These are phyloP conservation scores for Capsella bursapastoris DNA, from an alignment of 345 rosid species.

Conservation along the genomic window DNA sequence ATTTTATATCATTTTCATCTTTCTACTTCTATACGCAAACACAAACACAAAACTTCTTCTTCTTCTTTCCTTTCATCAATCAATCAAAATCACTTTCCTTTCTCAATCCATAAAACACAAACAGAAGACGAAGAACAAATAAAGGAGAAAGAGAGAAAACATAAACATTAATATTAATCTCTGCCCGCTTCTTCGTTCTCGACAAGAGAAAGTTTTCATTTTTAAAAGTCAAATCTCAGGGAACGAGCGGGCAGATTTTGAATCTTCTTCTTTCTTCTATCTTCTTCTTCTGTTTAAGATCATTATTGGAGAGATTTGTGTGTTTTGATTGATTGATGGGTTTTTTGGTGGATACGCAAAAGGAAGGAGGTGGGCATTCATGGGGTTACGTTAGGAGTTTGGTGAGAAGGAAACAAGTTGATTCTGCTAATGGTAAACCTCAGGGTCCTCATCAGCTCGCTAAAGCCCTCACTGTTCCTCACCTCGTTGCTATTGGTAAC, in stretches of 20 bases:
- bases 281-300: neutral
- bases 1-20: neutral
- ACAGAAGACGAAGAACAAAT: neutral
- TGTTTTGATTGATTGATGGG: conserved; percentile 50
- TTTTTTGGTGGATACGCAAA: conserved; percentile 53
- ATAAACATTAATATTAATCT: no score
- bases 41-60: neutral
- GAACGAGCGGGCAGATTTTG: conserved; percentile 21
- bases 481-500: conserved; percentile 83
- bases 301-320: neutral
- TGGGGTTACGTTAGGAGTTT: conserved; percentile 61
- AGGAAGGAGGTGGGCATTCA: conserved; percentile 50
- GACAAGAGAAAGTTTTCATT: neutral
- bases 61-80: neutral
- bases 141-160: neutral
- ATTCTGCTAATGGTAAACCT: conserved; percentile 54
- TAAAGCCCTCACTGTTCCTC: conserved; percentile 69
- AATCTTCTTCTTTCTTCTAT: neutral
- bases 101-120: neutral
- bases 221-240: neutral
- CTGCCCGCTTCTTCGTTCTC: conserved; percentile 31
- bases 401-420: conserved; percentile 83
- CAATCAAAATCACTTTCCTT: neutral
- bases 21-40: conserved; percentile 19
- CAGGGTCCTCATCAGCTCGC: conserved; percentile 58